These are phyloP conservation scores for Salix udensis DNA, from an alignment of 345 rosid species.

Conservation along the genomic window DNA sequence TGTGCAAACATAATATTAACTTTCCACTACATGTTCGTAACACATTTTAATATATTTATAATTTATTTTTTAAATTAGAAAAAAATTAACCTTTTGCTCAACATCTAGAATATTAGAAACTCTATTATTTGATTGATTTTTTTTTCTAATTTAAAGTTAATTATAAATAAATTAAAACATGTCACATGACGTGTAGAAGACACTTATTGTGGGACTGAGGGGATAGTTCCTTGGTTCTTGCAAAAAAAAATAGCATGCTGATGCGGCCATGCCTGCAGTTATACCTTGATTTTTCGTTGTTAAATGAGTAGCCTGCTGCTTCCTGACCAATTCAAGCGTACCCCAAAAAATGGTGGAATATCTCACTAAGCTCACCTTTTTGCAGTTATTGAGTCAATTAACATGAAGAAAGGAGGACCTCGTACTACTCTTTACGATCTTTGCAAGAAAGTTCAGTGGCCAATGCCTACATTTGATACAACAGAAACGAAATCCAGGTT, in stretches of 20 bases:
- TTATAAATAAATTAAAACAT: too few species aligned
- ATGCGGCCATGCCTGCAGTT: background rate
- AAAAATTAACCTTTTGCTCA: too few species aligned
- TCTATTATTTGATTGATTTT: too few species aligned
- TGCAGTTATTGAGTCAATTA: conserved; percentile 54
- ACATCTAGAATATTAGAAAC: too few species aligned
- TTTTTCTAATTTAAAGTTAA: too few species aligned
- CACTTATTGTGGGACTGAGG: background rate
- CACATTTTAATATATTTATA: too few species aligned
- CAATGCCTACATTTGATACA: conserved; percentile 54
- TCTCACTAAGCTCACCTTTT: conserved; percentile 9
- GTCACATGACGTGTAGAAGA: too few species aligned
- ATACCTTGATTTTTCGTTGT: background rate
- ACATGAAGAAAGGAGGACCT: conserved; percentile 81
- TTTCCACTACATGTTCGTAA: too few species aligned
- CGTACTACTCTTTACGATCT: conserved; percentile 58
- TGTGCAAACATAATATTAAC: too few species aligned
- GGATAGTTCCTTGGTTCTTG: background rate
- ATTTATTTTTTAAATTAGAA: too few species aligned
- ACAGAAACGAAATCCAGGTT: conserved; percentile 53
- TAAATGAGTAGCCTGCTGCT: background rate
- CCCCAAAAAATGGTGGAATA: background rate
- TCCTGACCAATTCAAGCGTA: background rate
- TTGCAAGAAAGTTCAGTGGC: conserved; percentile 77
- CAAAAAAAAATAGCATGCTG: background rate